Conservation (phyloP, 1,284 basidiomycete genomes). For the Trichosporon sp. region DNA sequence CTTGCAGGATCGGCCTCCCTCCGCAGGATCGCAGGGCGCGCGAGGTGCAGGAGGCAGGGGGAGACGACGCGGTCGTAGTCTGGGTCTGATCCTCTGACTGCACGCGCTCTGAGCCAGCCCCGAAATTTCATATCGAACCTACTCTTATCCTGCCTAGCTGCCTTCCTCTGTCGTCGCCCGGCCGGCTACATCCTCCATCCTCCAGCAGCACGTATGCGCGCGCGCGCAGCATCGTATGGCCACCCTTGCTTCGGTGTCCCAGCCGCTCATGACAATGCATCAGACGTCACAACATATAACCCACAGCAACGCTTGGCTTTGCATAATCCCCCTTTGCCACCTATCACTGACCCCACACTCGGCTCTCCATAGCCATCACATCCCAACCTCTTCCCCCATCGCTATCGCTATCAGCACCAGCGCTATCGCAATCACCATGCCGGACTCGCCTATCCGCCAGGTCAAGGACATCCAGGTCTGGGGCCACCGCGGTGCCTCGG, state of each 20-base stretch:
- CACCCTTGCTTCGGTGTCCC: neutral
- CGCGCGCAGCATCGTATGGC: neutral
- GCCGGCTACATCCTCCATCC: too few species aligned
- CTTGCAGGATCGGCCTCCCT: too few species aligned
- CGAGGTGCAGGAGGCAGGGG: neutral
- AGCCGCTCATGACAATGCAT: neutral
- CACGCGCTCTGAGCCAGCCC: neutral
- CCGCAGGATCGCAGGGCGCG: neutral
- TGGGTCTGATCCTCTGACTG: too few species aligned
- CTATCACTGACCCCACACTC: neutral
- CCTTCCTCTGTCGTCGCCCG: too few species aligned
- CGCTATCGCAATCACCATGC: neutral
- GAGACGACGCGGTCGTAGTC: neutral
- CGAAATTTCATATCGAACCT: neutral
- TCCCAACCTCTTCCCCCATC: too few species aligned
- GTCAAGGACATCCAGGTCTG: conserved; percentile 63
- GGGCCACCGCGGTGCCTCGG: conserved; percentile 86
- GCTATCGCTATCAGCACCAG: too few species aligned
- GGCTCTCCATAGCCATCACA: neutral
- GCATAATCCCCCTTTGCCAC: neutral
- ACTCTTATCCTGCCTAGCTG: too few species aligned
- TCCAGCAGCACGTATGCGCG: too few species aligned
- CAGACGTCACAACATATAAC: neutral
- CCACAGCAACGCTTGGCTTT: neutral
- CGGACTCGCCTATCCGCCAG: conserved; percentile 11